phyloP scores from a whole-genome alignment of 2,329 filamentous ascomycete genomes.

The Epichloe sp. region DNA sequence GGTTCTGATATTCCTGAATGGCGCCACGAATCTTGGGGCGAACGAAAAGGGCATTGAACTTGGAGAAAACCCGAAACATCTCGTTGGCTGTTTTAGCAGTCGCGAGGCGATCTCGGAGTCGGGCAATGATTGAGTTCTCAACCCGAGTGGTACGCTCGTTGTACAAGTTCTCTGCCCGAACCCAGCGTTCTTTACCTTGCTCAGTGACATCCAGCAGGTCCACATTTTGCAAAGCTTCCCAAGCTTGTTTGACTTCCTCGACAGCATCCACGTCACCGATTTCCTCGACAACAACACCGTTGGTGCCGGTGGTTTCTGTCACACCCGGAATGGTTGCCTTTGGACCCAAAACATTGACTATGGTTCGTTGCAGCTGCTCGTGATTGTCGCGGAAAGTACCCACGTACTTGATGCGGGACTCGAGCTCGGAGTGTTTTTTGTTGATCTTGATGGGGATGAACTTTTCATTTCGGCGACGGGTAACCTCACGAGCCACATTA shows the following conservation, averaged over 20 bases:
- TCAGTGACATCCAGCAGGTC: constrained; percentile 85
- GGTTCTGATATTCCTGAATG: constrained; percentile 95
- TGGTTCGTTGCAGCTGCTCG: constrained; percentile 91
- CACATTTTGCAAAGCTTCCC: constrained; percentile 85
- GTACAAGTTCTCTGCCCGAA: constrained; percentile 87
- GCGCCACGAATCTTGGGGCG: constrained; percentile 97
- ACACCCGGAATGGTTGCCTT: constrained; percentile 44
- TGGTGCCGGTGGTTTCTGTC: constrained; percentile 36
- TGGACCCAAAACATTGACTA: constrained; percentile 88
- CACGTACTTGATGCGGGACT: constrained; percentile 86
- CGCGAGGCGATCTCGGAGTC: constrained; percentile 79
- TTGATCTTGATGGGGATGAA: constrained; percentile 97
- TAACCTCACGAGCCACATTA: constrained; percentile 91
- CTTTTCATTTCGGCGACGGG: constrained; percentile 84
- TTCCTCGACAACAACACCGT: constrained; percentile 71
- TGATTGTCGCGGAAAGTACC: constrained; percentile 92
- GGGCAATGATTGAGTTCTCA: constrained; percentile 96
- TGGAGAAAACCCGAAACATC: constrained; percentile 99
- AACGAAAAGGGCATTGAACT: constrained; percentile 98
- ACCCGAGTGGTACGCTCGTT: constrained; percentile 95
- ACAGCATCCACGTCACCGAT: constrained; percentile 96
- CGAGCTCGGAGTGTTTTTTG: constrained; percentile 79
- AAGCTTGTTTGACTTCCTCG: constrained; percentile 89
- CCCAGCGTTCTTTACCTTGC: constrained; percentile 85
- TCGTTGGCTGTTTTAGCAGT: constrained; percentile 96